phyloP scores from a whole-genome alignment of 441 rosid species.

The Capsella rubella region DNA sequence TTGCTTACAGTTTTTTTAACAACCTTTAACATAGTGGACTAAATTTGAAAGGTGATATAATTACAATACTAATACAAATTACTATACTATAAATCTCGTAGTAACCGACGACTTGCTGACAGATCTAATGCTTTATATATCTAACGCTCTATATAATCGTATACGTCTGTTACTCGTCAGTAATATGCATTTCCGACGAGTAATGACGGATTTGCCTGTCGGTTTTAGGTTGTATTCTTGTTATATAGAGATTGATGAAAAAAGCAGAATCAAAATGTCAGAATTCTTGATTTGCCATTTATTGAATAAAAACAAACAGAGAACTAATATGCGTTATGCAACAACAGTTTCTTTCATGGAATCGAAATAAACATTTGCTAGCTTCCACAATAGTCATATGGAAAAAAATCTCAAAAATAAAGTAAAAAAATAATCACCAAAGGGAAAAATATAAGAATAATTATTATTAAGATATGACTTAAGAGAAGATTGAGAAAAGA shows the following conservation, averaged over 20 bases:
- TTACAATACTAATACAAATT: neutral
- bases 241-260: neutral
- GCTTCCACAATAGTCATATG: conserved; percentile 1
- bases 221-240: too few species aligned
- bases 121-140: too few species aligned
- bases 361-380: conserved; percentile 8
- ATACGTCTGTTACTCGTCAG: too few species aligned
- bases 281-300: conserved; percentile 19
- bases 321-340: neutral
- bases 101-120: too few species aligned
- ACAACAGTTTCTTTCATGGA: conserved; percentile 4
- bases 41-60: neutral
- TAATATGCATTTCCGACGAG: too few species aligned
- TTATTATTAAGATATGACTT: neutral
- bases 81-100: too few species aligned
- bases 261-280: neutral
- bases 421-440: conserved; percentile 15
- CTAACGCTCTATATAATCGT: too few species aligned
- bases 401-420: neutral
- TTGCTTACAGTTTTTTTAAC: neutral
- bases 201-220: too few species aligned
- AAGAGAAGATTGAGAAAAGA: neutral
- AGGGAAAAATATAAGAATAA: neutral
- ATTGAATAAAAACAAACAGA: conserved; percentile 4
- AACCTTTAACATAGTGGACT: neutral